phyloP scores from a whole-genome alignment of 2,329 filamentous ascomycete genomes.

The Fusarium praegraminearum region DNA sequence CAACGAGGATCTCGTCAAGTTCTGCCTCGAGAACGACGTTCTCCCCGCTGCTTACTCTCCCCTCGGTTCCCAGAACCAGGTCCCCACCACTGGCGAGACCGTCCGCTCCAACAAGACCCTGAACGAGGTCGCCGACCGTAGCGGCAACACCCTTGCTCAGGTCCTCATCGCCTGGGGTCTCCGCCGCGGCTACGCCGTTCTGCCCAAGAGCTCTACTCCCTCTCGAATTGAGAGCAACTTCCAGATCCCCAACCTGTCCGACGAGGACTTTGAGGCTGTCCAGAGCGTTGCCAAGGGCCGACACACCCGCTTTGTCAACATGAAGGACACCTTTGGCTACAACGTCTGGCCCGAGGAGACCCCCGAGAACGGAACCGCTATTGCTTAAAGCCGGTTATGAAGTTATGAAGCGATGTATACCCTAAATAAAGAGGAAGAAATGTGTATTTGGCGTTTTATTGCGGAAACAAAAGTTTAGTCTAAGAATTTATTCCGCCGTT shows the following conservation, averaged over 20 bases:
- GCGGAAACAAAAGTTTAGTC: conserved; percentile 3
- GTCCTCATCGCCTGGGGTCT: conserved; percentile 71
- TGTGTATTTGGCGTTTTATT: conserved; percentile 33
- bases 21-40: conserved; percentile 65
- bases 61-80: conserved; percentile 66
- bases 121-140: conserved; percentile 63
- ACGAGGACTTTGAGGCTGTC: conserved; percentile 69
- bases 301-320: conserved; percentile 80
- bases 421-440: conserved; percentile 8
- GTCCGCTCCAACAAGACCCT: conserved; percentile 55
- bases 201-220: conserved; percentile 77
- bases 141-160: conserved; percentile 64
- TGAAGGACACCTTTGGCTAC: conserved; percentile 84
- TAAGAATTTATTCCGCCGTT: neutral
- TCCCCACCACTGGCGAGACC: conserved; percentile 46
- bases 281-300: conserved; percentile 62
- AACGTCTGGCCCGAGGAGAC: conserved; percentile 74
- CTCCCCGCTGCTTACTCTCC: conserved; percentile 68
- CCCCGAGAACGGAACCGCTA: conserved; percentile 31
- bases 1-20: conserved; percentile 63
- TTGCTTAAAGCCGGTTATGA: conserved; percentile 27
- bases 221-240: conserved; percentile 64
- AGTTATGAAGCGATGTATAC: conserved; percentile 31
- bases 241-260: conserved; percentile 40
- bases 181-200: conserved; percentile 72